Evolutionary conservation across 495 filamentous ascomycete species (phyloP).

Genomic region (Tuber borchii): DNA sequence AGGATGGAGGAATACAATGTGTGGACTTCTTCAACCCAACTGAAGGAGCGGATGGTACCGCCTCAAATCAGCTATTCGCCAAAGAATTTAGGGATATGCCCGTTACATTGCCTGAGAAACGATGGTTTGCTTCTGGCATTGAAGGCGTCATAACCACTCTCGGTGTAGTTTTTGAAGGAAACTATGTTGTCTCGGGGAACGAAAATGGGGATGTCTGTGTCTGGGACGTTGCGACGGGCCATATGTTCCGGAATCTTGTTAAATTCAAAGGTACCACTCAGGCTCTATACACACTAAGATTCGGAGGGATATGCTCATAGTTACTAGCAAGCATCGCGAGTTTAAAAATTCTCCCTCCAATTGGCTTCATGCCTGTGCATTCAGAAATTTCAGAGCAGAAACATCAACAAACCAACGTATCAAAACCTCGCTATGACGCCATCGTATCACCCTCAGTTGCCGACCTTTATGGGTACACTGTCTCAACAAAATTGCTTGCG

Average conservation of each 20-base stretch:
- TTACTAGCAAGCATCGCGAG: slow-evolving; percentile 29
- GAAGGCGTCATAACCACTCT: slow-evolving; percentile 30
- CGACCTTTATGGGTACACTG: slow-evolving; percentile 17
- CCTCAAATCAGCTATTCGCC: slow-evolving; percentile 26
- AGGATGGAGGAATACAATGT: slow-evolving; percentile 76
- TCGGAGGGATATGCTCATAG: background rate
- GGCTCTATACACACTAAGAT: background rate
- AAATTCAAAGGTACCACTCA: slow-evolving; percentile 31
- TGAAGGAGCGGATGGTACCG: slow-evolving; percentile 13
- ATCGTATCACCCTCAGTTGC: slow-evolving; percentile 24
- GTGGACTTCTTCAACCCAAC: slow-evolving; percentile 53
- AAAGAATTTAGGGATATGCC: slow-evolving; percentile 32
- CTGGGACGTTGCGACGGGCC: slow-evolving; percentile 41
- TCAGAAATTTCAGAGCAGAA: slow-evolving; percentile 1
- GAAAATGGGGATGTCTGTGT: slow-evolving; percentile 37
- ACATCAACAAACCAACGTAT: slow-evolving; percentile 24
- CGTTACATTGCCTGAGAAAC: slow-evolving; percentile 27
- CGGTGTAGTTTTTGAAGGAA: slow-evolving; percentile 35
- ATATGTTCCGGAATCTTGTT: slow-evolving; percentile 32
- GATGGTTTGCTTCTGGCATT: slow-evolving; percentile 24
- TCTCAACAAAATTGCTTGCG: slow-evolving; percentile 11
- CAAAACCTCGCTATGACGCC: slow-evolving; percentile 37
- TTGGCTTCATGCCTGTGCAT: slow-evolving; percentile 17
- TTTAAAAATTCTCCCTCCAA: slow-evolving; percentile 29
- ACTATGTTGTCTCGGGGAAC: slow-evolving; percentile 37